These are phyloP conservation scores for Suillus alpinus DNA, from an alignment of 768 basidiomycete genomes.

Conservation along the genomic window DNA sequence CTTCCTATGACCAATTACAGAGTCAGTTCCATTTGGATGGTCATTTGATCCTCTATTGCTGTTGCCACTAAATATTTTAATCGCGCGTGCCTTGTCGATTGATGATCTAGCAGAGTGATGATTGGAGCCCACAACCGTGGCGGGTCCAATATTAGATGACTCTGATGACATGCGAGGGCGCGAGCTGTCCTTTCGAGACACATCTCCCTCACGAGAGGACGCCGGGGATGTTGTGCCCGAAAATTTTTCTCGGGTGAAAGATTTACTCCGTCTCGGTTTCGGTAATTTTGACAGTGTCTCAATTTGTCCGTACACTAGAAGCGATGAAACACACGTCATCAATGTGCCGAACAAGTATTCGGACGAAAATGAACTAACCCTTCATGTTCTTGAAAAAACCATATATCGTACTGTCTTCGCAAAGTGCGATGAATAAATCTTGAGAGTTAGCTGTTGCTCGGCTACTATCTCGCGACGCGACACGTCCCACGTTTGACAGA, in stretches of 20 bases:
- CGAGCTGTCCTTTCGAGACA: conserved; percentile 18
- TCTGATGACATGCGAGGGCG: conserved; percentile 39
- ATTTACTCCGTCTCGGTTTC: conserved; percentile 65
- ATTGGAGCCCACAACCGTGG: conserved; percentile 11
- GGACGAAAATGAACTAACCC: conserved; percentile 45
- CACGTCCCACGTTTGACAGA: conserved; percentile 77
- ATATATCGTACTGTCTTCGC: conserved; percentile 88
- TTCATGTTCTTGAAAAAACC: conserved; percentile 83
- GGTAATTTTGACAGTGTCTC: conserved; percentile 60
- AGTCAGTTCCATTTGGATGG: conserved; percentile 38
- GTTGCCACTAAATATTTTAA: conserved; percentile 51
- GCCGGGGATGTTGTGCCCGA: conserved; percentile 44
- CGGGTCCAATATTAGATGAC: conserved; percentile 27
- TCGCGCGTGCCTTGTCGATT: conserved; percentile 58
- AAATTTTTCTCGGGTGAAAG: conserved; percentile 55
- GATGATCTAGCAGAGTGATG: conserved; percentile 48
- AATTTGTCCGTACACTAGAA: conserved; percentile 75
- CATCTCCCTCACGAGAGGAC: conserved; percentile 20
- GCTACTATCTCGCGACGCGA: conserved; percentile 83
- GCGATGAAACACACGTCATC: conserved; percentile 18
- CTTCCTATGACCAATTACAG: conserved; percentile 50
- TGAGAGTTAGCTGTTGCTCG: conserved; percentile 70
- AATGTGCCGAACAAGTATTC: conserved; percentile 5
- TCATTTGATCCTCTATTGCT: conserved; percentile 40
- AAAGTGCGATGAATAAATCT: conserved; percentile 84